Evolutionary conservation across 2,329 filamentous ascomycete genomes (phyloP).

Genomic region (Hymenoscyphus fructigenus): DNA sequence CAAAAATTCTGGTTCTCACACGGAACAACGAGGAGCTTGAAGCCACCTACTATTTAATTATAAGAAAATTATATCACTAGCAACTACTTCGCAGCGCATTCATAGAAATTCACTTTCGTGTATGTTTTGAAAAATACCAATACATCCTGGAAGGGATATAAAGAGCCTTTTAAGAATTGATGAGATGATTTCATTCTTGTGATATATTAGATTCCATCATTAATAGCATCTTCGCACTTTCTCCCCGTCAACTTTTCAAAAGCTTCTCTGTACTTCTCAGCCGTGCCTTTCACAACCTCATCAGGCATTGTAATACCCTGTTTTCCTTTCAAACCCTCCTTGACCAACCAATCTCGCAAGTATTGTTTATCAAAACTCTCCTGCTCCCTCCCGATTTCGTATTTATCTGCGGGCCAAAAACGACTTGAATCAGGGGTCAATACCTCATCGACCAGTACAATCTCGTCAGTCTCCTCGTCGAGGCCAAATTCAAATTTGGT

Average conservation of each 20-base stretch:
- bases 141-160: too few relatives aligned
- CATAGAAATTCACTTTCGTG: too few relatives aligned
- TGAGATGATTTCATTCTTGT: too few relatives aligned
- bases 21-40: too few relatives aligned
- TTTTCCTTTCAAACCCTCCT: conserved; percentile 71
- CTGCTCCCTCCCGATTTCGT: conserved; percentile 72
- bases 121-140: too few relatives aligned
- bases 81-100: too few relatives aligned
- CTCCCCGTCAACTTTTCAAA: conserved; percentile 67
- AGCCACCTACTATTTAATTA: too few relatives aligned
- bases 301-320: conserved; percentile 68
- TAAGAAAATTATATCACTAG: too few relatives aligned
- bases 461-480: conserved; percentile 55
- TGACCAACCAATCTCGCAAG: conserved; percentile 78
- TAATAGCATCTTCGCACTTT: conserved; percentile 38
- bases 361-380: conserved; percentile 88
- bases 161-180: too few relatives aligned
- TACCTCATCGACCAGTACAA: conserved; percentile 71
- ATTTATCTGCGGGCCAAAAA: conserved; percentile 79
- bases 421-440: conserved; percentile 78
- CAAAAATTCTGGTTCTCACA: too few relatives aligned
- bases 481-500: conserved; percentile 75
- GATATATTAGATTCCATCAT: neutral
- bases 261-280: conserved; percentile 72
- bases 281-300: conserved; percentile 68